Evolutionary conservation across 2,329 filamentous ascomycete genomes (phyloP).

Genomic region (Dactylonectria estremocensis): DNA sequence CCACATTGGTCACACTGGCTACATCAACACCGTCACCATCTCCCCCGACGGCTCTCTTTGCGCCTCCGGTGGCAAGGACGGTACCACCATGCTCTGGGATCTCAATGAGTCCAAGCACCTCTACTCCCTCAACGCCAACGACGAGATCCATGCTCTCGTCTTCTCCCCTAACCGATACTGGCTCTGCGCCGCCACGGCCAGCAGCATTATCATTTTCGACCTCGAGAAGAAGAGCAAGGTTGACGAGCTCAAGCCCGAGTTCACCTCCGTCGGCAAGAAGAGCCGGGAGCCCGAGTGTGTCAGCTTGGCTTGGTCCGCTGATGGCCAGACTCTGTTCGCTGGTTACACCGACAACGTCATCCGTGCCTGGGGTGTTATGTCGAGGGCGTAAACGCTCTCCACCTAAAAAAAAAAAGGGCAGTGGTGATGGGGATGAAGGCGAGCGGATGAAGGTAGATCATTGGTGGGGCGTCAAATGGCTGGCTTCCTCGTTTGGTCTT

Average conservation of each 20-base stretch:
- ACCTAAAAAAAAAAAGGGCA: slow-evolving; percentile 47
- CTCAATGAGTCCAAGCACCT: slow-evolving; percentile 99
- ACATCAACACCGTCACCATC: slow-evolving; percentile 99
- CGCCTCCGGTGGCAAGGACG: slow-evolving; percentile 99
- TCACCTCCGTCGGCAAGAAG: slow-evolving; percentile 98
- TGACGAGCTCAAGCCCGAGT: slow-evolving; percentile 99
- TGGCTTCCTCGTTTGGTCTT: slow-evolving; percentile 64
- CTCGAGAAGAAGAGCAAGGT: slow-evolving; percentile 99
- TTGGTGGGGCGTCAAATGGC: slow-evolving; percentile 63
- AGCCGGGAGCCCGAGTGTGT: slow-evolving; percentile 98
- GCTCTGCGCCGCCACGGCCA: slow-evolving; percentile 98
- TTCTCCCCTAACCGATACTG: slow-evolving; percentile 99
- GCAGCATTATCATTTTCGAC: slow-evolving; percentile 99
- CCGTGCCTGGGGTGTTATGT: slow-evolving; percentile 98
- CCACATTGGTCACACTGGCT: slow-evolving; percentile 99
- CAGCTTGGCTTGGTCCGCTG: slow-evolving; percentile 96
- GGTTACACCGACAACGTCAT: slow-evolving; percentile 99
- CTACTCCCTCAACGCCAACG: slow-evolving; percentile 99
- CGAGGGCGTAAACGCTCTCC: slow-evolving; percentile 77
- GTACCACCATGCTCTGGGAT: slow-evolving; percentile 99
- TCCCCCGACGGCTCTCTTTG: slow-evolving; percentile 99
- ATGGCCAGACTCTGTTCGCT: slow-evolving; percentile 99
- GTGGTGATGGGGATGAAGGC: slow-evolving; percentile 44
- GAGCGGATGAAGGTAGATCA: slow-evolving; percentile 59
- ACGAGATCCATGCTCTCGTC: slow-evolving; percentile 99